Conservation (phyloP, 768 basidiomycete species). For the Tephrocybe sp. region DNA sequence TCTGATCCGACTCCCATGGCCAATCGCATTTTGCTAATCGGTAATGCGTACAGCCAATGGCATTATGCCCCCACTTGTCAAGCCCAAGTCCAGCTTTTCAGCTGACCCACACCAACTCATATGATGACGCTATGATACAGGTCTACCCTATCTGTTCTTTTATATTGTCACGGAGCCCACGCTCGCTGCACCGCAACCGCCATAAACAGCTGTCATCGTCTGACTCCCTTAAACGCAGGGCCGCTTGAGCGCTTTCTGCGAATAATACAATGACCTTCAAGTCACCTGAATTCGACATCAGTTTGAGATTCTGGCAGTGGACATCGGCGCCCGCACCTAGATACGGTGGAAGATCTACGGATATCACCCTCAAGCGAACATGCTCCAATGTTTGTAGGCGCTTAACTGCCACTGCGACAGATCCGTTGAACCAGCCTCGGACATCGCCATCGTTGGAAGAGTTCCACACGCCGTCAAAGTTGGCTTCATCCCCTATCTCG, state of each 20-base stretch:
- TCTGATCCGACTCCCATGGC: conserved; percentile 7
- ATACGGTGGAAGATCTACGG: conserved; percentile 58
- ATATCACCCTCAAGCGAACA: conserved; percentile 47
- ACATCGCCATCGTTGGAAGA: conserved; percentile 40
- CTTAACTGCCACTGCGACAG: conserved; percentile 54
- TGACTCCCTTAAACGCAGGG: conserved; percentile 57
- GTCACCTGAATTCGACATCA: conserved; percentile 48
- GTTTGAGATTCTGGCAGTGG: conserved; percentile 6
- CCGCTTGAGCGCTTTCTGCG: conserved; percentile 26
- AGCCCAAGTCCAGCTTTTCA: too few relatives aligned
- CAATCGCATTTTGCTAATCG: neutral
- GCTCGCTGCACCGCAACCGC: conserved; percentile 59
- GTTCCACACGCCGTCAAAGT: conserved; percentile 64
- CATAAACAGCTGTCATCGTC: conserved; percentile 75
- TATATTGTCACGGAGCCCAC: conserved; percentile 40
- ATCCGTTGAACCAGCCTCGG: conserved; percentile 70
- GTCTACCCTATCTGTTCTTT: conserved; percentile 37
- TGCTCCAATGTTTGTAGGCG: conserved; percentile 47
- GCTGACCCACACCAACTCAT: neutral
- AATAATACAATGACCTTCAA: conserved; percentile 54
- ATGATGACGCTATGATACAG: too few relatives aligned
- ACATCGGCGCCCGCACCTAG: conserved; percentile 40
- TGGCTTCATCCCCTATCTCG: conserved; percentile 19
- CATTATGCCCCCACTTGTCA: neutral
- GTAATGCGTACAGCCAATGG: too few relatives aligned